phyloP scores from a whole-genome alignment of 306 rosid genomes.

The Chamaecrista fasciculata region DNA sequence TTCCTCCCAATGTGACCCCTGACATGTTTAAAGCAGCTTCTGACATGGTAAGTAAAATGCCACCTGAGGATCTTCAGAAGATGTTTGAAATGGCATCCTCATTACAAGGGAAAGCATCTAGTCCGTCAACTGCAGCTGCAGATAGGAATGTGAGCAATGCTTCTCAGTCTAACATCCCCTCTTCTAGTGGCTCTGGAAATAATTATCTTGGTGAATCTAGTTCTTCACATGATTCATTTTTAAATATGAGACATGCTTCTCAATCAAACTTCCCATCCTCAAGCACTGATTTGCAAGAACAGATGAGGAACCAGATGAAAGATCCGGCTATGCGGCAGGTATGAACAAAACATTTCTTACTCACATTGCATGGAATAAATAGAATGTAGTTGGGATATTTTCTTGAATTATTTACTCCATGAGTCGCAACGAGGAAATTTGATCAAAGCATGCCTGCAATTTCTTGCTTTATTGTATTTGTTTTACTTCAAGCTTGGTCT shows the following conservation, averaged over 20 bases:
- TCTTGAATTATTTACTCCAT: not conserved
- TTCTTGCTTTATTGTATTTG: not conserved
- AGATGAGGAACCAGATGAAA: constrained; percentile 95
- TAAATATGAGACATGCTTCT: constrained; percentile 51
- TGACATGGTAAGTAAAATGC: constrained; percentile 78
- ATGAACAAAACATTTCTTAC: constrained; percentile 20
- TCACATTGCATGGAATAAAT: constrained; percentile 16
- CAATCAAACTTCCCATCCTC: constrained; percentile 66
- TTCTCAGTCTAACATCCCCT: constrained; percentile 36
- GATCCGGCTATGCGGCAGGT: constrained; percentile 97
- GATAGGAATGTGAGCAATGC: constrained; percentile 36
- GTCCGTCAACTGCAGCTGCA: constrained; percentile 37
- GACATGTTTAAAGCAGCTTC: constrained; percentile 84
- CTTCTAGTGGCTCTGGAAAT: constrained; percentile 39
- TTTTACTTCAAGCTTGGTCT: constrained; percentile 5
- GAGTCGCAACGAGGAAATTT: not conserved
- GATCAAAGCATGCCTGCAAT: constrained; percentile 5
- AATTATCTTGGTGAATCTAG: constrained; percentile 48
- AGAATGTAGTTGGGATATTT: not conserved
- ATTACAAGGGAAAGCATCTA: constrained; percentile 54
- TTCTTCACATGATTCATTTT: constrained; percentile 39
- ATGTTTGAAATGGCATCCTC: constrained; percentile 86
- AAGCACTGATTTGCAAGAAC: constrained; percentile 77
- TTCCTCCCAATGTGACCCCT: constrained; percentile 70
- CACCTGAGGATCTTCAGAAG: constrained; percentile 79